A percentile compares a stretch with the other conserved stretches of the same genome.
Conservation (phyloP, 192 early-diverging fungal species). For the Linderina pennispora region DNA sequence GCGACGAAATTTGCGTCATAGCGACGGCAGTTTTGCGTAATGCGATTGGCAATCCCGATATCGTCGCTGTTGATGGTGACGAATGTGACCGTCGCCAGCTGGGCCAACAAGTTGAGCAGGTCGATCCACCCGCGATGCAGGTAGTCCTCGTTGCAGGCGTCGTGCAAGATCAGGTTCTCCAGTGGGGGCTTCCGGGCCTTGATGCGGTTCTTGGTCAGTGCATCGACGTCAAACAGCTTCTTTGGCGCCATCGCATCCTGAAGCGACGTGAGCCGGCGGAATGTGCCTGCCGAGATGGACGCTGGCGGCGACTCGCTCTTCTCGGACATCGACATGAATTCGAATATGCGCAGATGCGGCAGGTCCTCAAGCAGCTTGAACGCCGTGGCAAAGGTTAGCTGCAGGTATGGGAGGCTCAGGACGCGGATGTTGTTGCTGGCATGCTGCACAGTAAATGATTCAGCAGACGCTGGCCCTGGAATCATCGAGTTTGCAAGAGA, state of each 20-base stretch:
- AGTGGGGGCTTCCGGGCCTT: conserved; percentile 25
- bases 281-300: too few relatives aligned
- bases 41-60: conserved; percentile 10
- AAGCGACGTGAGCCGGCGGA: too few relatives aligned
- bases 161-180: conserved; percentile 30
- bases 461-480: conserved; percentile 16
- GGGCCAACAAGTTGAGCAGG: conserved; percentile 26
- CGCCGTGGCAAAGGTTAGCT: conserved; percentile 23
- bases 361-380: conserved; percentile 20
- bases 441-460: conserved; percentile 20
- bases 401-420: conserved; percentile 30
- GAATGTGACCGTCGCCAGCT: conserved; percentile 24
- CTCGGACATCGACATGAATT: conserved; percentile 20
- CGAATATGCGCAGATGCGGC: conserved; percentile 32
- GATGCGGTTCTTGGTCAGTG: too few relatives aligned
- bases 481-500: too few relatives aligned
- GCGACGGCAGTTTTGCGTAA: conserved; percentile 21
- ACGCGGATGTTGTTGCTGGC: conserved; percentile 18
- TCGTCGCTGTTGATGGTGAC: conserved; percentile 31
- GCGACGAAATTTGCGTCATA: conserved; percentile 30
- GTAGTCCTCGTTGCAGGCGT: conserved; percentile 32
- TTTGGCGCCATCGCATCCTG: too few relatives aligned
- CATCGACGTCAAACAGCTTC: too few relatives aligned
- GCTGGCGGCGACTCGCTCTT: conserved; percentile 7
- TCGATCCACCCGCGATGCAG: conserved; percentile 39